Conservation (phyloP, 2,329 filamentous ascomycete genomes). For the Neocucurbitaria cava region DNA sequence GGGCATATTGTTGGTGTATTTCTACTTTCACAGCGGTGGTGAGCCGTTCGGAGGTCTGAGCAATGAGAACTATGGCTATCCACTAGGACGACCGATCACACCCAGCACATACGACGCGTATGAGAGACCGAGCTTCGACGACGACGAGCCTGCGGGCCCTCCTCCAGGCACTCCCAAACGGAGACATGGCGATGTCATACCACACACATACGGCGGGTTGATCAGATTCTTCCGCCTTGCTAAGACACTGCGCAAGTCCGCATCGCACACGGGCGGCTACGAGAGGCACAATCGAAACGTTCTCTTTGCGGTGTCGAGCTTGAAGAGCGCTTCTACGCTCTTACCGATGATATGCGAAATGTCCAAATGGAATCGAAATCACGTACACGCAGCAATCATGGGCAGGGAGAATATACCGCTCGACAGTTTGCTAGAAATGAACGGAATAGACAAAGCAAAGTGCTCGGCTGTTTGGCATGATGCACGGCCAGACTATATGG, state of each 20-base stretch:
- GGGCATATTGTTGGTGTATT: constrained; percentile 61
- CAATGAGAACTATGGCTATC: constrained; percentile 1
- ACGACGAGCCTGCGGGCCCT: constrained; percentile 32
- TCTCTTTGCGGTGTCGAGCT: constrained; percentile 77
- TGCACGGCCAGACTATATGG: constrained; percentile 76
- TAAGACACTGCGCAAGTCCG: constrained; percentile 64
- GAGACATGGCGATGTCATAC: constrained; percentile 17
- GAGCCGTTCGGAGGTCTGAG: neutral
- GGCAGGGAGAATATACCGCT: constrained; percentile 74
- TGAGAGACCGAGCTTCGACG: constrained; percentile 9
- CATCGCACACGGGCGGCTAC: constrained; percentile 61
- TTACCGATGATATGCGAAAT: constrained; percentile 89
- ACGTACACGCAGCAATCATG: constrained; percentile 83
- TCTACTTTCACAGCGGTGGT: constrained; percentile 61
- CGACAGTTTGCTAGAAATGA: constrained; percentile 74
- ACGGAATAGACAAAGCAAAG: constrained; percentile 71
- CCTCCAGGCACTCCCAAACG: constrained; percentile 33
- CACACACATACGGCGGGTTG: constrained; percentile 67
- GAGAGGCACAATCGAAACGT: constrained; percentile 70
- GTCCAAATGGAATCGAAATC: constrained; percentile 70
- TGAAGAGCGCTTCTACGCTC: constrained; percentile 74
- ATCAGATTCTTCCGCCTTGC: constrained; percentile 73
- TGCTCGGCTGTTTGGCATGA: constrained; percentile 76
- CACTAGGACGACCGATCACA: constrained; percentile 7
- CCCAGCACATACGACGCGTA: constrained; percentile 6